Evolutionary conservation across 2,329 filamentous ascomycete genomes (phyloP).

Genomic region (Pseudogymnoascus sp.): DNA sequence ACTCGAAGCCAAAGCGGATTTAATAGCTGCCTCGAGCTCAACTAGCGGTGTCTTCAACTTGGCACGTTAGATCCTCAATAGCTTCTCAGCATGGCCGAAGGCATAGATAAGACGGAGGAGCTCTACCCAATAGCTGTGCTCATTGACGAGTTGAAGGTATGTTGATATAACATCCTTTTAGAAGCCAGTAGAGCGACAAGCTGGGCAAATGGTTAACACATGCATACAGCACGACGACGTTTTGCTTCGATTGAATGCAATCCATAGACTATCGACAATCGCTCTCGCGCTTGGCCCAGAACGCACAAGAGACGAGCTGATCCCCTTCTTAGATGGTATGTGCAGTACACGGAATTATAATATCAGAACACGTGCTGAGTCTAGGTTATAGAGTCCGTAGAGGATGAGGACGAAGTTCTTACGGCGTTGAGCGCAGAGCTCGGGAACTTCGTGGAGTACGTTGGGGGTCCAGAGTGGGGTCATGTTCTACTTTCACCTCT

Average conservation of each 20-base stretch:
- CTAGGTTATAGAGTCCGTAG: conserved; percentile 72
- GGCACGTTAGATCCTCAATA: conserved; percentile 2
- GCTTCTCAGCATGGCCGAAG: conserved; percentile 69
- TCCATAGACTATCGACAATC: conserved; percentile 96
- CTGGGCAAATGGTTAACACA: conserved; percentile 20
- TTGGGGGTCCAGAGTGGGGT: conserved; percentile 86
- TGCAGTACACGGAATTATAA: conserved; percentile 21
- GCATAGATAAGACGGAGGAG: conserved; percentile 88
- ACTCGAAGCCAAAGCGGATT: conserved; percentile 2
- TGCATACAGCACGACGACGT: conserved; percentile 86
- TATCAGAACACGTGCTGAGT: conserved; percentile 26
- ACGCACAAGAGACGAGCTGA: conserved; percentile 94
- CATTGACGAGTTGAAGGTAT: conserved; percentile 98
- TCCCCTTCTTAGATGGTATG: conserved; percentile 97
- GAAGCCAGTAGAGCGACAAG: conserved; percentile 16
- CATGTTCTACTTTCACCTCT: conserved; percentile 95
- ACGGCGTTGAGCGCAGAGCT: conserved; percentile 96
- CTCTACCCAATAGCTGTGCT: conserved; percentile 99
- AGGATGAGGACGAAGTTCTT: conserved; percentile 97
- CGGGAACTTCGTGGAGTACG: conserved; percentile 94
- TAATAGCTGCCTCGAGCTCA: conserved; percentile 5
- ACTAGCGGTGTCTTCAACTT: conserved; percentile 8
- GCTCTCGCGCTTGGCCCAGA: conserved; percentile 92
- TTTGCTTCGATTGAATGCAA: conserved; percentile 93
- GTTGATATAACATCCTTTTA: conserved; percentile 19